A percentile compares a stretch with the other conserved stretches of the same genome.
Evolutionary conservation across 1,284 basidiomycete species (phyloP).

Genomic region (Stereum hirsutum): DNA sequence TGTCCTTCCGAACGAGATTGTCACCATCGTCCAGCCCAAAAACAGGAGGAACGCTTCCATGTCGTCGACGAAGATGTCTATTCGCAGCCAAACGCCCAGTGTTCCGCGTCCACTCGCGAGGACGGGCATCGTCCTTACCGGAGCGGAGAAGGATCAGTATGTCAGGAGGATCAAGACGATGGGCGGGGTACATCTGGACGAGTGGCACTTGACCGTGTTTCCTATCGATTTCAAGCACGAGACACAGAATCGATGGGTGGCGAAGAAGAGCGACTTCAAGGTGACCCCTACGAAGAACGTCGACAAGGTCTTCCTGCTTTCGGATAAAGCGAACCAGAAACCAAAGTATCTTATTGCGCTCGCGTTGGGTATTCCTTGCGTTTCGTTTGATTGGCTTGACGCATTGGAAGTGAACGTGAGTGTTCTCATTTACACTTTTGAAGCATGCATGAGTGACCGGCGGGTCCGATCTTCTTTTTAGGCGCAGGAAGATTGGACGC

Average conservation of each 20-base stretch:
- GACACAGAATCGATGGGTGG: conserved; percentile 41
- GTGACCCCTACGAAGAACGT: conserved; percentile 32
- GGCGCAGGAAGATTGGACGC: conserved; percentile 43
- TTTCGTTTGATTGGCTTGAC: conserved; percentile 56
- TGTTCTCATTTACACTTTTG: conserved; percentile 1
- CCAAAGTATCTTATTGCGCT: conserved; percentile 77
- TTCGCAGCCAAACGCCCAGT: conserved; percentile 18
- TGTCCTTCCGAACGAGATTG: conserved; percentile 29
- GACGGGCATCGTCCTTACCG: conserved; percentile 27
- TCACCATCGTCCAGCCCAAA: conserved; percentile 27
- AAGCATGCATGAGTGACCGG: not conserved
- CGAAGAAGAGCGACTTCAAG: conserved; percentile 34
- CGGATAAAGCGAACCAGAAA: conserved; percentile 56
- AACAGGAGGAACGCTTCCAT: conserved; percentile 26
- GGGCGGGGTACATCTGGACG: conserved; percentile 56
- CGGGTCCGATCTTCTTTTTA: too few relatives aligned
- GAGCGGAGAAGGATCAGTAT: conserved; percentile 27
- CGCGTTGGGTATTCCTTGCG: conserved; percentile 78
- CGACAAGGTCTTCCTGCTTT: conserved; percentile 60
- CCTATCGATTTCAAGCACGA: conserved; percentile 40
- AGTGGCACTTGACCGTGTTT: conserved; percentile 64
- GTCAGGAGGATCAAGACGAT: conserved; percentile 35
- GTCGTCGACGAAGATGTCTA: conserved; percentile 32
- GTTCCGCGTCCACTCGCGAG: conserved; percentile 31
- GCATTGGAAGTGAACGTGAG: conserved; percentile 34